phyloP scores from a whole-genome alignment of 2,329 filamentous ascomycete species.

The Cladosporium halotolerans region DNA sequence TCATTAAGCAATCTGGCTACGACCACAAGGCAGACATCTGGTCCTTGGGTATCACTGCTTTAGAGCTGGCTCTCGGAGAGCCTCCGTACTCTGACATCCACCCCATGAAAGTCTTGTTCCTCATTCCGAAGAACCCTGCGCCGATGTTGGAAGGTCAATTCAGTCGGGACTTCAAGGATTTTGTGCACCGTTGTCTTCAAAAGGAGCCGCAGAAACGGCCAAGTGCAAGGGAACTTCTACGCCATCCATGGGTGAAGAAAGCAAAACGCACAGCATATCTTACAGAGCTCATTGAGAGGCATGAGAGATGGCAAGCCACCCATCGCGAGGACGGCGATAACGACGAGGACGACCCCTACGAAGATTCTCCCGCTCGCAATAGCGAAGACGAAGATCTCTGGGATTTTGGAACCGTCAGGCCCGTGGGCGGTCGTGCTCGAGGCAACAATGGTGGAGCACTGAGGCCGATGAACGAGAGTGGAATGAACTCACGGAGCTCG shows the following conservation, averaged over 20 bases:
- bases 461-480: slow-evolving; percentile 71
- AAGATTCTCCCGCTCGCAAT: slow-evolving; percentile 37
- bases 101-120: slow-evolving; percentile 95
- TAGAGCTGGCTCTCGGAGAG: slow-evolving; percentile 86
- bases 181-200: slow-evolving; percentile 63
- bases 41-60: slow-evolving; percentile 90
- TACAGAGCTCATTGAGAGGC: slow-evolving; percentile 88
- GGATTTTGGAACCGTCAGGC: slow-evolving; percentile 94
- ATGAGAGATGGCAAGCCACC: slow-evolving; percentile 78
- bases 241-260: slow-evolving; percentile 81
- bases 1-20: slow-evolving; percentile 97
- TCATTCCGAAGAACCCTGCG: slow-evolving; percentile 91
- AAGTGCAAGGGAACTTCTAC: slow-evolving; percentile 76
- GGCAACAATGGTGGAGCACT: slow-evolving; percentile 48
- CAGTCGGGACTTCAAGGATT: slow-evolving; percentile 45
- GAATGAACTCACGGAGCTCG: slow-evolving; percentile 62
- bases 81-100: slow-evolving; percentile 95
- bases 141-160: slow-evolving; percentile 58
- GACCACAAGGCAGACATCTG: slow-evolving; percentile 98
- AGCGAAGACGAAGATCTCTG: slow-evolving; percentile 78
- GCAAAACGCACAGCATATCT: slow-evolving; percentile 96
- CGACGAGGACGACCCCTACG: slow-evolving; percentile 51
- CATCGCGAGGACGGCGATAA: slow-evolving; percentile 64
- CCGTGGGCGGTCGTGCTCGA: slow-evolving; percentile 50
- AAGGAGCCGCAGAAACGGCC: slow-evolving; percentile 86